These are phyloP conservation scores for Dictyostelium capitatum DNA, from an alignment of 78 protist species.

Conservation along the genomic window DNA sequence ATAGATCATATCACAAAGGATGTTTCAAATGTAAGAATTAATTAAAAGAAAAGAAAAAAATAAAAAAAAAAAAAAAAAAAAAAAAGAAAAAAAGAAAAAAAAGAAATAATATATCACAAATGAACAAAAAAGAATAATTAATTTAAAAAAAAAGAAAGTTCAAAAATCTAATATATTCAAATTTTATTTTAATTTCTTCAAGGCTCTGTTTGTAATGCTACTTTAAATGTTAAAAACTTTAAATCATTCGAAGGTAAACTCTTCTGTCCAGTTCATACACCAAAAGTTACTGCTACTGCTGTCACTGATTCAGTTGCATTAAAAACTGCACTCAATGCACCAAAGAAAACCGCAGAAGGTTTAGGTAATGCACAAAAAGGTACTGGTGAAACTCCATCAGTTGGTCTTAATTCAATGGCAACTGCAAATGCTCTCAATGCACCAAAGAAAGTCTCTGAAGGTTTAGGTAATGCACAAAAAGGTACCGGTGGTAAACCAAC, in stretches of 20 bases:
- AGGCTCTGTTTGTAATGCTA: slow-evolving; percentile 68
- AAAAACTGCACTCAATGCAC: slow-evolving; percentile 78
- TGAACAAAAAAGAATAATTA: background rate
- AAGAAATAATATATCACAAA: background rate
- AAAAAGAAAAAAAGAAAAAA: background rate
- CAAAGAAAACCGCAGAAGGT: slow-evolving; percentile 81
- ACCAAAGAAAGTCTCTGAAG: slow-evolving; percentile 77
- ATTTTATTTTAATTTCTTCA: background rate
- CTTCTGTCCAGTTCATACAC: slow-evolving; percentile 84
- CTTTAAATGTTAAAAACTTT: slow-evolving; percentile 83
- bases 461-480: slow-evolving; percentile 65
- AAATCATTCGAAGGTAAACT: slow-evolving; percentile 73
- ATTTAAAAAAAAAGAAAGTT: too few relatives aligned
- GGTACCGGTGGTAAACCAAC: slow-evolving; percentile 81
- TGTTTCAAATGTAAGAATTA: slow-evolving; percentile 66
- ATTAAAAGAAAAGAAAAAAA: background rate
- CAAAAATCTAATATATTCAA: too few relatives aligned
- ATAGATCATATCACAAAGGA: slow-evolving; percentile 63
- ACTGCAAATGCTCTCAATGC: slow-evolving; percentile 78
- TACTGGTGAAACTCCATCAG: slow-evolving; percentile 59
- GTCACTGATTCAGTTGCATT: slow-evolving; percentile 83
- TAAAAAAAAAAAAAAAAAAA: background rate
- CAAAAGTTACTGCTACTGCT: slow-evolving; percentile 75
- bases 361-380: slow-evolving; percentile 82
- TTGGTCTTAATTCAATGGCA: slow-evolving; percentile 76